phyloP scores from a whole-genome alignment of 2,329 filamentous ascomycete genomes.

The Penicillium palitans region DNA sequence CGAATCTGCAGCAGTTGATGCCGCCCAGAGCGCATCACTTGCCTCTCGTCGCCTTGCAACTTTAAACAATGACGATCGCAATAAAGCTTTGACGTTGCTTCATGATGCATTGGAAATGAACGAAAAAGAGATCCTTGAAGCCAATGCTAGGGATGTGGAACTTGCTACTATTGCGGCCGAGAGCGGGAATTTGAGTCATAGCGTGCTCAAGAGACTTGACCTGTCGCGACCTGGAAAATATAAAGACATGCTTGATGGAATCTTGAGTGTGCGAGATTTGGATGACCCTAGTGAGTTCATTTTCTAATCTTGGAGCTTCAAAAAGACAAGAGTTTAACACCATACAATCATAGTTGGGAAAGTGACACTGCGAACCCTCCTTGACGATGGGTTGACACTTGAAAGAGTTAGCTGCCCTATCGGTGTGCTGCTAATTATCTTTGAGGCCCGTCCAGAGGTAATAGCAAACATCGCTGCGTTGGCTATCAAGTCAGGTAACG shows the following conservation, averaged over 20 bases:
- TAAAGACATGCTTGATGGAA: constrained; percentile 96
- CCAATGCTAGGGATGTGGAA: constrained; percentile 81
- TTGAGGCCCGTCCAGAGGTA: constrained; percentile 95
- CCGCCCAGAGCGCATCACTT: constrained; percentile 73
- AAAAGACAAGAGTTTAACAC: constrained; percentile 13
- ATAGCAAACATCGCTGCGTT: constrained; percentile 97
- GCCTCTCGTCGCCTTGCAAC: constrained; percentile 83
- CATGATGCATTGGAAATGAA: constrained; percentile 71
- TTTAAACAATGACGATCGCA: constrained; percentile 72
- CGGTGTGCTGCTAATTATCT: constrained; percentile 96
- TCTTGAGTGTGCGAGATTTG: constrained; percentile 80
- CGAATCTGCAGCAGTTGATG: constrained; percentile 74
- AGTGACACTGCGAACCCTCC: constrained; percentile 75
- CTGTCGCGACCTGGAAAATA: constrained; percentile 85
- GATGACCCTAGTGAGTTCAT: constrained; percentile 74
- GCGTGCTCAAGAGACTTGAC: constrained; percentile 84
- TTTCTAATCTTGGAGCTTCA: not conserved
- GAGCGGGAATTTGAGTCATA: constrained; percentile 73
- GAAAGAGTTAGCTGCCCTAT: constrained; percentile 92
- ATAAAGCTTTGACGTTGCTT: constrained; percentile 80
- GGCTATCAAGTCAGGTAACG: constrained; percentile 95
- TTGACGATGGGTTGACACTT: constrained; percentile 82
- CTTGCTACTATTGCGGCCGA: constrained; percentile 71
- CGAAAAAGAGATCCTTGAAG: constrained; percentile 75
- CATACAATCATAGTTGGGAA: constrained; percentile 66